A percentile compares a stretch with the other conserved stretches of the same genome.
Evolutionary conservation across 1,139 yeast genomes (phyloP).

Genomic region (Nakaseomyces uthaithaninus): DNA sequence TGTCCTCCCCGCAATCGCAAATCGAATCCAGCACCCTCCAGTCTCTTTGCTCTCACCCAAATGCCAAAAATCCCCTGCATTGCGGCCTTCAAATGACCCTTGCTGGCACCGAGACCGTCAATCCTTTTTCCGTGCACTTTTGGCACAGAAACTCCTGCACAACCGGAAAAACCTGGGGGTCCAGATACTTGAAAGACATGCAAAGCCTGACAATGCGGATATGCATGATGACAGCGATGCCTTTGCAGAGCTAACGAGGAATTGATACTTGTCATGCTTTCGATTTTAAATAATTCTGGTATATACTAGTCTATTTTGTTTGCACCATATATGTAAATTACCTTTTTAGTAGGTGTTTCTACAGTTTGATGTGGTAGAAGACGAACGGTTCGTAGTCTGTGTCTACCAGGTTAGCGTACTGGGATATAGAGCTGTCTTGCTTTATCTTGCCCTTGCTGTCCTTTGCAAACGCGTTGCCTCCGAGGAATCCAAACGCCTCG

Average conservation of each 20-base stretch:
- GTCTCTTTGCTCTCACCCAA: too few species aligned
- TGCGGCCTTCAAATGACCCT: too few species aligned
- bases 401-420: slow-evolving; percentile 86
- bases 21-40: too few species aligned
- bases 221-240: too few species aligned
- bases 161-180: slow-evolving; percentile 1
- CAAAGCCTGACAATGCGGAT: too few species aligned
- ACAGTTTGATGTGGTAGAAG: slow-evolving; percentile 47
- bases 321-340: too few species aligned
- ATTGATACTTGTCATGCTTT: too few species aligned
- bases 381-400: slow-evolving; percentile 96
- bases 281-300: too few species aligned
- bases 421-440: slow-evolving; percentile 58
- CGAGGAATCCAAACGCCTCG: slow-evolving; percentile 75
- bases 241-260: too few species aligned
- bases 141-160: slow-evolving; percentile 1
- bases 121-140: neutral
- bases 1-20: too few species aligned
- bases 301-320: slow-evolving; percentile 3
- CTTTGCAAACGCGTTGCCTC: slow-evolving; percentile 72
- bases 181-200: too few species aligned
- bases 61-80: neutral
- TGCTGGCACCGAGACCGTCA: neutral
- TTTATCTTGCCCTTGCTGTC: slow-evolving; percentile 57
- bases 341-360: neutral